Base-by-base conservation (phyloP, 192 early-diverging fungal species). In the Backusella morwellensis region DNA sequence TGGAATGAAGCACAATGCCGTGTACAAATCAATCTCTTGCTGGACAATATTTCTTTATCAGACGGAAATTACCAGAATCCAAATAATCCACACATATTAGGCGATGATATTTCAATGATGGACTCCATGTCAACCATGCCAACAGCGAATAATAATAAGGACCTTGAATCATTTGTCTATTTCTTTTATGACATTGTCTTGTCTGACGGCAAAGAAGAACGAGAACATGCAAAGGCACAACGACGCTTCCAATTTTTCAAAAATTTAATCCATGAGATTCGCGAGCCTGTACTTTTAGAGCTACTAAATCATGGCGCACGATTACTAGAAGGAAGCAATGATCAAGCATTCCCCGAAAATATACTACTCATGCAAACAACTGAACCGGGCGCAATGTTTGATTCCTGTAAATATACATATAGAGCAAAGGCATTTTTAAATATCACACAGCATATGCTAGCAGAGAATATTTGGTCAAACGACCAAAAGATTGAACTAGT, bases 1-100 rank as follows among this genome's bases (percentile, higher is more conserved):
- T 88, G 87, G 87, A 88, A 84, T 35, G 84, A 86, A 74, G 87
- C 86, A 17, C 81, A 83, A 19, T 85, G 83, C 50, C 84, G 85
- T 42, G 85, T 88, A 19, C 83, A 88, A 74, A 73, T 88, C 44
- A 86, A 83, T 76, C 63, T 88, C 12, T 66, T 88, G 41, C 56
- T 88, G 36, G 87, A 88, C 38, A 86, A 79, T 47, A 79, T 79
- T n/a, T 59, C 74, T 23, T 54, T 79, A 17, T 74, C 78, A 0
- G 78, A 79, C 5, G 76, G 76, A 17, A 56, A 26, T 52, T 70
- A 44, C 1, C 71, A 68, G 15, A 70, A 79, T 44, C 67, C 72
- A 15, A 75, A 79, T 36, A 75, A 79, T 40, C 73, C 78, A 19
- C 73, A 79, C 40, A 73, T 81, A n/a, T 63, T 77, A 19, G 78